Percentiles rank a stretch among this genome's conserved stretches.
Evolutionary conservation across 306 rosid genomes (phyloP).

Genomic region (Senna siamea): DNA sequence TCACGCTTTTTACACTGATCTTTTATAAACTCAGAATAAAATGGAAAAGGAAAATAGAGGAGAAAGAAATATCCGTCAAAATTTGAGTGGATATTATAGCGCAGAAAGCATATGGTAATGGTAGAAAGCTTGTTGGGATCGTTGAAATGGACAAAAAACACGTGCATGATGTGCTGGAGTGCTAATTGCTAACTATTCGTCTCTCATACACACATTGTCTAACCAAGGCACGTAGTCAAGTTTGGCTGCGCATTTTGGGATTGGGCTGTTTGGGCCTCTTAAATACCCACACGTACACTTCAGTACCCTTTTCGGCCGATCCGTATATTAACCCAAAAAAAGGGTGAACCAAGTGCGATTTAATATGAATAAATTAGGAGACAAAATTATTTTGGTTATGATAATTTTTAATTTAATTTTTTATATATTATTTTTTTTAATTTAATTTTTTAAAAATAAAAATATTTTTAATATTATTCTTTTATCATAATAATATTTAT

Average conservation of each 20-base stretch:
- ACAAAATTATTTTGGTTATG: too few species aligned
- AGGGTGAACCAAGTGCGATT: too few species aligned
- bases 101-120: not conserved
- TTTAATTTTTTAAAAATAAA: too few species aligned
- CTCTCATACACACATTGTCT: too few species aligned
- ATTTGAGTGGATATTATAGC: constrained; percentile 28
- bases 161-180: constrained; percentile 30
- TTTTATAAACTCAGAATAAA: not conserved
- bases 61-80: not conserved
- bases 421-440: too few species aligned
- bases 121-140: not conserved
- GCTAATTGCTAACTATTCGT: not conserved
- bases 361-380: too few species aligned
- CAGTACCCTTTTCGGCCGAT: too few species aligned
- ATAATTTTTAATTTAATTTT: too few species aligned
- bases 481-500: too few species aligned
- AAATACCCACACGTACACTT: not conserved
- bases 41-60: not conserved
- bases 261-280: not conserved
- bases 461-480: too few species aligned
- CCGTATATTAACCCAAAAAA: too few species aligned
- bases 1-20: too few species aligned
- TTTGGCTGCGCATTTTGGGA: not conserved
- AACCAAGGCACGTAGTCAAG: not conserved
- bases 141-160: constrained; percentile 8